Percentiles rank a stretch among this genome's conserved stretches.
phyloP scores from a whole-genome alignment of 2,329 filamentous ascomycete species.

The Phialocephala subalpina region DNA sequence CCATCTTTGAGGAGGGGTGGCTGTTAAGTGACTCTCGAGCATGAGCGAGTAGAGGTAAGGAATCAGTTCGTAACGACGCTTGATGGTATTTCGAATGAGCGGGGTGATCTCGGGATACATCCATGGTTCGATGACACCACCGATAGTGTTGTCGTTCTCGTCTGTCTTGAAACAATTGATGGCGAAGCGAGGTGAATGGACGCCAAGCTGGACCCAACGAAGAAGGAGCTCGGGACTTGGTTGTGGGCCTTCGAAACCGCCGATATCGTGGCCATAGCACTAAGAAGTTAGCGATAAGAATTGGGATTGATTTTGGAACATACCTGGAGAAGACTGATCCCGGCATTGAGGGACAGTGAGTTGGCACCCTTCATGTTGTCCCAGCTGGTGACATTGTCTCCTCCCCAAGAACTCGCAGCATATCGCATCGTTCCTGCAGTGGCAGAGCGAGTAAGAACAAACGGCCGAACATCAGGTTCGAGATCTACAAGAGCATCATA shows the following conservation, averaged over 20 bases:
- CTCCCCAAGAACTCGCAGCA: constrained; percentile 76
- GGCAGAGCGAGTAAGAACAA: constrained; percentile 74
- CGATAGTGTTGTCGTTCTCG: constrained; percentile 68
- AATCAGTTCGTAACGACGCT: constrained; percentile 74
- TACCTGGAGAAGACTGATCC: constrained; percentile 71
- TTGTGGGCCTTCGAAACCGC: constrained; percentile 78
- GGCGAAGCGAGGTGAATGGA: constrained; percentile 74
- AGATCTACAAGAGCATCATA: constrained; percentile 70
- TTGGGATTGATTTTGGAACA: constrained; percentile 14
- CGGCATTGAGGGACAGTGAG: constrained; percentile 72
- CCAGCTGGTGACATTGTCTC: constrained; percentile 80
- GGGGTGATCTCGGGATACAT: constrained; percentile 75
- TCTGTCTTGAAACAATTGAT: constrained; percentile 84
- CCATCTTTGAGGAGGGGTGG: constrained; percentile 74
- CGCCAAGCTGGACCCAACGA: constrained; percentile 76
- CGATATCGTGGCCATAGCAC: constrained; percentile 78
- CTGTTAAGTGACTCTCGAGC: constrained; percentile 66
- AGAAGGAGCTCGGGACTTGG: constrained; percentile 75
- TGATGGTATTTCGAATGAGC: constrained; percentile 69
- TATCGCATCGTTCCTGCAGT: constrained; percentile 76
- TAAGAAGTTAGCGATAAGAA: constrained; percentile 22
- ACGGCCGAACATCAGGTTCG: constrained; percentile 67
- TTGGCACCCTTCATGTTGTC: constrained; percentile 76
- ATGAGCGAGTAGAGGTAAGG: constrained; percentile 75
- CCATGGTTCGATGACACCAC: constrained; percentile 80